These are phyloP conservation scores for Boletus eberwhitei DNA, from an alignment of 768 basidiomycete genomes.

Conservation along the genomic window DNA sequence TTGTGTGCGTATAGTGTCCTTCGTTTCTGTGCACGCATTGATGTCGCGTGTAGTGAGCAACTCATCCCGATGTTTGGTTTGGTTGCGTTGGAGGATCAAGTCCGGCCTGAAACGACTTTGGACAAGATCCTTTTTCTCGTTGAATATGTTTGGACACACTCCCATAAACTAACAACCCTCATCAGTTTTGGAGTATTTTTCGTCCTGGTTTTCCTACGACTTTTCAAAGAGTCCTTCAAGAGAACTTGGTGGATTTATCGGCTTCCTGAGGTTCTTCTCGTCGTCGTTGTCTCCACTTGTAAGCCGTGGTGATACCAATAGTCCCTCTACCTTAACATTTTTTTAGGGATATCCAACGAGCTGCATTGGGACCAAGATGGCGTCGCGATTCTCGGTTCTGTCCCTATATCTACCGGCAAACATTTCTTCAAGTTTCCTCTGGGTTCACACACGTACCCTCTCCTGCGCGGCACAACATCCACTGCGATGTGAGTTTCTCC, in stretches of 20 bases:
- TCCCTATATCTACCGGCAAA: conserved; percentile 57
- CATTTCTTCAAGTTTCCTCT: conserved; percentile 78
- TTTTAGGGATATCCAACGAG: conserved; percentile 61
- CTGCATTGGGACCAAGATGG: conserved; percentile 76
- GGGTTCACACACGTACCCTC: conserved; percentile 51
- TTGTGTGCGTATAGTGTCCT: conserved; percentile 51
- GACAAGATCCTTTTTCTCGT: conserved; percentile 78
- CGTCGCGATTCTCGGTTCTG: conserved; percentile 78
- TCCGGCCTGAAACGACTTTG: conserved; percentile 64
- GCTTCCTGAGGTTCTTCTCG: conserved; percentile 86
- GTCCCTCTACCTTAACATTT: neutral
- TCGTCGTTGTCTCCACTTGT: conserved; percentile 84
- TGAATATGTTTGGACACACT: conserved; percentile 50
- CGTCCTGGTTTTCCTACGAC: conserved; percentile 59
- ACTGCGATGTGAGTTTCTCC: conserved; percentile 61
- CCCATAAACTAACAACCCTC: conserved; percentile 64
- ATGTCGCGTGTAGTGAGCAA: conserved; percentile 54
- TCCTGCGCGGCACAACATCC: conserved; percentile 75
- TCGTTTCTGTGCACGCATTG: neutral
- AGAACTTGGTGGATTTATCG: conserved; percentile 71
- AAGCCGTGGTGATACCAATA: conserved; percentile 23
- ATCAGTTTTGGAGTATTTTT: conserved; percentile 73
- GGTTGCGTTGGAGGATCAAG: conserved; percentile 44
- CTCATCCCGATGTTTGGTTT: conserved; percentile 90
- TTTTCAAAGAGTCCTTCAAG: conserved; percentile 55